Percentiles rank a stretch among this genome's conserved stretches.
These are phyloP conservation scores for Fusarium sp. DNA, from an alignment of 2,329 filamentous ascomycete species.

Conservation along the genomic window DNA sequence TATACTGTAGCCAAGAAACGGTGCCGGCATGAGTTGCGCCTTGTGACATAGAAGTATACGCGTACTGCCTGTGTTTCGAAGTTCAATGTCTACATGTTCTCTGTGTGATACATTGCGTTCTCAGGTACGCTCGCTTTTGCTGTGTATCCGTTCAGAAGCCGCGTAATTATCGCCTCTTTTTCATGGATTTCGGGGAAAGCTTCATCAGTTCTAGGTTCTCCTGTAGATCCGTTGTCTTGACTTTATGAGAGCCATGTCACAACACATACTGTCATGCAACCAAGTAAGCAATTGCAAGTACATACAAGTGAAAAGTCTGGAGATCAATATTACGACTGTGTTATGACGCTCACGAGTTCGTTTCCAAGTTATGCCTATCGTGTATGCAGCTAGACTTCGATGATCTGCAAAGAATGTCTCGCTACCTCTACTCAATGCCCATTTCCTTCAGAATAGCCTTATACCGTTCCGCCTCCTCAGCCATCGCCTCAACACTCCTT, in stretches of 20 bases:
- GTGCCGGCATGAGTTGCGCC: neutral
- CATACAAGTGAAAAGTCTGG: no score
- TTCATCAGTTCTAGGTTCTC: neutral
- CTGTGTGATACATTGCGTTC: neutral
- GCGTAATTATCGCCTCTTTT: neutral
- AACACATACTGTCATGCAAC: neutral
- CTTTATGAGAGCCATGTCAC: neutral
- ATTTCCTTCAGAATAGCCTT: slow-evolving; percentile 59
- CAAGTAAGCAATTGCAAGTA: neutral
- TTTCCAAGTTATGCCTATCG: neutral
- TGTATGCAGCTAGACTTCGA: neutral
- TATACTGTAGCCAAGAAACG: neutral
- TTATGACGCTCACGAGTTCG: neutral
- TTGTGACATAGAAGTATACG: neutral
- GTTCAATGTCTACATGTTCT: neutral
- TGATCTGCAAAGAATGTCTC: neutral
- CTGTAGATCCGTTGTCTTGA: neutral
- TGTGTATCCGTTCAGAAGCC: neutral
- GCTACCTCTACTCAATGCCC: slow-evolving; percentile 42
- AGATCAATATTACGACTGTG: neutral
- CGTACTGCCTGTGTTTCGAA: neutral
- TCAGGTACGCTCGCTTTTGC: neutral
- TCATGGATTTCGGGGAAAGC: neutral
- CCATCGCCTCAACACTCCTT: slow-evolving; percentile 79
- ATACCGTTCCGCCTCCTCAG: slow-evolving; percentile 76